These are phyloP conservation scores for Xanthoconium separans DNA, from an alignment of 1,284 basidiomycete genomes.

Conservation along the genomic window DNA sequence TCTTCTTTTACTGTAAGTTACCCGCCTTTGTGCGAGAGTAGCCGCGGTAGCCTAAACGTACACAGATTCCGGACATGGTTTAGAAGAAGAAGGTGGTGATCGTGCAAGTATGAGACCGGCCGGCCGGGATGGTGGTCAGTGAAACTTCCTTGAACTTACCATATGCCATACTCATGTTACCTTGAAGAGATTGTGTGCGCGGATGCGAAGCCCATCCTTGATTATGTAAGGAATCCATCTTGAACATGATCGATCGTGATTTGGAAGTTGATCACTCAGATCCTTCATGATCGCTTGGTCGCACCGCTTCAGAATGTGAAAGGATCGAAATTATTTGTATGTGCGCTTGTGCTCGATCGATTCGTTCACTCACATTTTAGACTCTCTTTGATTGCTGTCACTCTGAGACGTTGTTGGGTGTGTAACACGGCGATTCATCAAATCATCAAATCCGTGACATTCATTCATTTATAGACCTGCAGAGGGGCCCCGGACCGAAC, in stretches of 20 bases:
- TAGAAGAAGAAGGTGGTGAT: conserved; percentile 24
- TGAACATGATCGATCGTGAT: background rate
- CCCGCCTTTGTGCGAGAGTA: background rate
- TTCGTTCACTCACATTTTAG: conserved; percentile 12
- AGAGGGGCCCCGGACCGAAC: conserved; percentile 14
- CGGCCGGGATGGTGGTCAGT: conserved; percentile 37
- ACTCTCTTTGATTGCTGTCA: conserved; percentile 33
- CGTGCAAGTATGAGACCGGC: conserved; percentile 27
- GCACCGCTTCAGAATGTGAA: conserved; percentile 19
- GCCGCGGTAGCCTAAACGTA: background rate
- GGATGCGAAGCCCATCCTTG: conserved; percentile 22
- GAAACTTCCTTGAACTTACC: background rate
- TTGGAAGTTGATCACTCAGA: conserved; percentile 2
- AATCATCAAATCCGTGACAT: background rate
- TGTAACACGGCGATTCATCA: background rate
- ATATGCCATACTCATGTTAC: background rate
- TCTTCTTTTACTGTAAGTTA: conserved; percentile 40
- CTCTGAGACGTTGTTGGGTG: conserved; percentile 30
- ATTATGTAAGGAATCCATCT: conserved; percentile 16
- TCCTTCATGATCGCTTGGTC: conserved; percentile 22
- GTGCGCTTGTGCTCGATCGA: background rate
- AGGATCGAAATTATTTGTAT: conserved; percentile 22
- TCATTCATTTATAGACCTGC: conserved; percentile 17
- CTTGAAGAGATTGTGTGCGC: conserved; percentile 23
- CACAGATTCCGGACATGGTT: conserved; percentile 35